Evolutionary conservation across 768 basidiomycete species (phyloP), one percentile per base, ranked within the genome.

Genomic region (Russula sp.): DNA sequence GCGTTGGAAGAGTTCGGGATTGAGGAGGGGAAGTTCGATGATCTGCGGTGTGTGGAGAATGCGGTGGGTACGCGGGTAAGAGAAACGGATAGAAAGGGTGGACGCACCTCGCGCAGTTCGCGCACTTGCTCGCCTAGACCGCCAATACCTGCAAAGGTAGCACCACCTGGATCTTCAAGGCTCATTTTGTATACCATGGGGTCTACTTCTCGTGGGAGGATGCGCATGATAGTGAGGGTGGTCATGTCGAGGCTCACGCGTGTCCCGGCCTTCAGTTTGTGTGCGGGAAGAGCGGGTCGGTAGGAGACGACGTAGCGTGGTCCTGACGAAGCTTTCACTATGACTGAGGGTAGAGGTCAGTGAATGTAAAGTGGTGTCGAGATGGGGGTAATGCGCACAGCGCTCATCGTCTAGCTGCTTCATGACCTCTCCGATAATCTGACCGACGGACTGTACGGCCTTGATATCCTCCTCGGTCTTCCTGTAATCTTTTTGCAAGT

Each of bases 131-230:
- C 97, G 50, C 89, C 84, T 61, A 99, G 77, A 24, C 97, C 97
- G 71, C 97, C 97, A 59, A 99, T 98, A 65, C 94, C 95, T 1
- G 96, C 96, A 74, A 98, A 98, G 5, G 92, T 85, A 8, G 92
- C 95, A 56, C 90, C 89, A 78, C 94, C 94, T 2, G 97, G 94
- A 72, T 98, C 96, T 75, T 99, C 97, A 72, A 97, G 79, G 68
- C 93, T 96, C 97, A 98, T 99, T 79, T 98, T 98, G 81, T 99
- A 99, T 13, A 99, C 96, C 71, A 96, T 78, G 18, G 97, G 97
- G 73, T 99, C 97, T 8, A 99, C 93, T 75, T 99, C 97, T 67
- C 97, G 85, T 5, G 97, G 97, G 22, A 99, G 80, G 58, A 98
- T 96, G 42, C 97, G 91, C 94, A 99, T 98, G 72, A 99, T 93